phyloP scores from a whole-genome alignment of 257 asterid genomes.

The Fraxinus anomala region DNA sequence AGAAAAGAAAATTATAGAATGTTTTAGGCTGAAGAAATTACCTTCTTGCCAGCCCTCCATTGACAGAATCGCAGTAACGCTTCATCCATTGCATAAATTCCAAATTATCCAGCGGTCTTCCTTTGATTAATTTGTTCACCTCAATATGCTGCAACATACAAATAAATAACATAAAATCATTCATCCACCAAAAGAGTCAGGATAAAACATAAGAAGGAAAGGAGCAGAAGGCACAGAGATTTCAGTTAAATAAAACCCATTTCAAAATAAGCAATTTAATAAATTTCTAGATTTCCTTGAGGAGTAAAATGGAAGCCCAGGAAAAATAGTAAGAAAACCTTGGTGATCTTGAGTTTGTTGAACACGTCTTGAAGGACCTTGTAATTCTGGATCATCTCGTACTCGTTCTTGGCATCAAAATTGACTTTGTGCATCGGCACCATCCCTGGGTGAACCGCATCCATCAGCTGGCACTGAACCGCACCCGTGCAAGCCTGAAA shows the following conservation, averaged over 20 bases:
- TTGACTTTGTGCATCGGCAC: slow-evolving; percentile 97
- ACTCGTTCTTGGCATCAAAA: slow-evolving; percentile 84
- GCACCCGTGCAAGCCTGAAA: slow-evolving; percentile 84
- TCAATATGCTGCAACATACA: slow-evolving; percentile 63
- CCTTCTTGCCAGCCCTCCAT: slow-evolving; percentile 60
- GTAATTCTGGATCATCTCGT: slow-evolving; percentile 91
- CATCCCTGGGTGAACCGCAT: slow-evolving; percentile 75
- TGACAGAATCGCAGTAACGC: slow-evolving; percentile 67
- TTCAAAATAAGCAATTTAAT: background rate
- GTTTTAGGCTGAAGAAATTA: slow-evolving; percentile 25
- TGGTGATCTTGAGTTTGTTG: slow-evolving; percentile 77
- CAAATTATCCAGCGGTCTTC: slow-evolving; percentile 84
- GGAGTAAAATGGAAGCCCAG: background rate
- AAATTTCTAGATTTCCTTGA: background rate
- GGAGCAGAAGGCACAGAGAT: background rate
- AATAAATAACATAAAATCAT: slow-evolving; percentile 18
- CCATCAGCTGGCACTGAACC: slow-evolving; percentile 94
- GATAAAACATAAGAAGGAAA: background rate
- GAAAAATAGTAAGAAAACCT: slow-evolving; percentile 41
- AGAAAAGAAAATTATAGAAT: background rate
- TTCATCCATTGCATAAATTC: slow-evolving; percentile 99
- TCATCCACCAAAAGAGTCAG: background rate
- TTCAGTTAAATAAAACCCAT: background rate
- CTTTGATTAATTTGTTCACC: slow-evolving; percentile 85
- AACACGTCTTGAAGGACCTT: slow-evolving; percentile 92